A percentile compares a stretch with the other conserved stretches of the same genome.
These are phyloP conservation scores for Termitomyces sp. DNA, from an alignment of 768 basidiomycete species.

Conservation along the genomic window DNA sequence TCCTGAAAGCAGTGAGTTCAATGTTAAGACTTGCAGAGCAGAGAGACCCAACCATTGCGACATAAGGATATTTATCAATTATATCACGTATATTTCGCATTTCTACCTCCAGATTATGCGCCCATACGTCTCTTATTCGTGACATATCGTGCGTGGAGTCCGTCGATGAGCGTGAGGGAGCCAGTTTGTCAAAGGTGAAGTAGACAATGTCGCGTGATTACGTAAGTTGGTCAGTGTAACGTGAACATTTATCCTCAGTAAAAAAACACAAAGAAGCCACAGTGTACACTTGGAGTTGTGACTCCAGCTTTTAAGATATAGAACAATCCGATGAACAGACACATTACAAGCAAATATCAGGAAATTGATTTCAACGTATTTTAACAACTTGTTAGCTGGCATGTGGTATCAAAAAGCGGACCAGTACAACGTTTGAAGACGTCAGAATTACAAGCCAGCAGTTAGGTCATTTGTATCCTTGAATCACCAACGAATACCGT, in stretches of 20 bases:
- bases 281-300: too few relatives aligned
- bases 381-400: background rate
- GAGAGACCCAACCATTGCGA: slow-evolving; percentile 78
- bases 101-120: slow-evolving; percentile 86
- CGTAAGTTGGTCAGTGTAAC: background rate
- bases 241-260: background rate
- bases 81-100: slow-evolving; percentile 83
- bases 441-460: background rate
- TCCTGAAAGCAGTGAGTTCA: slow-evolving; percentile 53
- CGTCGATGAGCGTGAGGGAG: slow-evolving; percentile 16
- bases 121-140: slow-evolving; percentile 95
- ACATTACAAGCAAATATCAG: background rate
- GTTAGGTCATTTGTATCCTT: background rate
- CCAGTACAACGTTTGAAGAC: background rate
- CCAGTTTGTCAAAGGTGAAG: slow-evolving; percentile 10
- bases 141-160: slow-evolving; percentile 41
- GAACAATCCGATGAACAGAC: background rate
- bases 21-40: slow-evolving; percentile 13
- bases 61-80: slow-evolving; percentile 88
- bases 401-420: background rate
- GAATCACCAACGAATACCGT: background rate
- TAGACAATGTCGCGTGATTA: background rate
- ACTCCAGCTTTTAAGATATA: background rate
- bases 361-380: background rate
- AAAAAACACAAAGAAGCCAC: background rate